Base-by-base conservation (phyloP, 2,329 filamentous ascomycete species). In the Purpureocillium takamizusanense region DNA sequence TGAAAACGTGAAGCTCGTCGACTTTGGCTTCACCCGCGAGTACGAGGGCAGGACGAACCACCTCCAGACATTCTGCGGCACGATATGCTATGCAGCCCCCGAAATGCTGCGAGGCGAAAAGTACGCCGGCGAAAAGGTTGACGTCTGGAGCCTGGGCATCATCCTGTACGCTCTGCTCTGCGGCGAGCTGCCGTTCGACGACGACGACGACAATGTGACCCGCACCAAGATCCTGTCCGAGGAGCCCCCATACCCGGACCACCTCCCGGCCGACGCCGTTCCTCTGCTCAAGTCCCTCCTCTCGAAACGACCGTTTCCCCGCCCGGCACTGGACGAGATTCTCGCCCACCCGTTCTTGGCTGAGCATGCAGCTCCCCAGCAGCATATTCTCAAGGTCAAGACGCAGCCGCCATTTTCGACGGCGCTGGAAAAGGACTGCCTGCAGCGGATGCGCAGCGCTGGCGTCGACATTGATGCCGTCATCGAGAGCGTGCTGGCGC, bases 61-160 rank as follows among this genome's bases (percentile, higher is more conserved):
- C 54, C 66, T 98, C 39, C 90, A 97, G 61, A 98, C 92, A 1
- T 98, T 95, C 62, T 98, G 92, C 59, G 92, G 92, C 5, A 98
- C 92, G 0, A 83, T 98, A 45, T 97, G 90, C 65, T 98, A 98
- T 62, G 95, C 88, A 39, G 92, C 92, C 3, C 92, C 92, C 2
- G 92, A 98, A 62, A 98, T 98, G 92, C 72, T 98, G 31, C 95
- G 92, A 60, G 92, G 89, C 30, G 92, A 98, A 60, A 97, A 94
- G 61, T 98, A 98, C 57, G 92, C 89, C 0, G 90, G 88, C 18
- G 88, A 95, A 66, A 97, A 95, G 66, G 90, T 98, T 35, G 92
- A 98, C 54, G 88, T 98, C 4, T 98, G 86, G 86, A 92, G 86
- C 53, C 58, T 94, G 47, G 86, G 86, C 11, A 82, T 94, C 39